Conservation (phyloP, 1,284 basidiomycete species). For the Austroboletus olivaceoglutinosus region DNA sequence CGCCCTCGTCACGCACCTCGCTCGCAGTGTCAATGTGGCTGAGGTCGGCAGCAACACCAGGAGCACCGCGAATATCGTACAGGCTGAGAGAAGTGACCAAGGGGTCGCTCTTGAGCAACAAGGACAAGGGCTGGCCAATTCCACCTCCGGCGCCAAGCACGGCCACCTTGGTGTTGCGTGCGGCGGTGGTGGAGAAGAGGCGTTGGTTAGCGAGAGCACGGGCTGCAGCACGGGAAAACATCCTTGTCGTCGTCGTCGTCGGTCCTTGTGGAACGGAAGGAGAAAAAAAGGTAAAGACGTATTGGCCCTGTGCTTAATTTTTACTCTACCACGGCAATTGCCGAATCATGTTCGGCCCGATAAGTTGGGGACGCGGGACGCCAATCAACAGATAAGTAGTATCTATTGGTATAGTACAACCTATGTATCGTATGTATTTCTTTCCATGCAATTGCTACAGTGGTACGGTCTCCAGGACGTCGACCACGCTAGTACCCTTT, state of each 20-base stretch:
- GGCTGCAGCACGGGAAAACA: constrained; percentile 58
- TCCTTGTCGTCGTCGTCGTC: constrained; percentile 31
- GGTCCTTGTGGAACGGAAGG: background rate
- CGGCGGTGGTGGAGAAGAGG: constrained; percentile 76
- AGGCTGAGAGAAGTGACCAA: constrained; percentile 75
- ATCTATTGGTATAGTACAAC: background rate
- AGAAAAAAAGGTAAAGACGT: background rate
- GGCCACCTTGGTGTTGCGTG: constrained; percentile 77
- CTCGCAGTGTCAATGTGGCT: constrained; percentile 91
- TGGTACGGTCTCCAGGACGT: background rate
- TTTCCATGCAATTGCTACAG: too few relatives aligned
- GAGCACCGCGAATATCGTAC: constrained; percentile 91
- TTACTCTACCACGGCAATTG: constrained; percentile 13
- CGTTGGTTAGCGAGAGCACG: constrained; percentile 49
- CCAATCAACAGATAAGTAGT: too few relatives aligned
- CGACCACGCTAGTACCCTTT: background rate
- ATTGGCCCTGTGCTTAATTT: constrained; percentile 4
- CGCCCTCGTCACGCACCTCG: constrained; percentile 51
- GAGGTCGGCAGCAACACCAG: constrained; percentile 91
- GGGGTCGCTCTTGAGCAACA: constrained; percentile 85
- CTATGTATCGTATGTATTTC: background rate
- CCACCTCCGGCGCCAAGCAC: constrained; percentile 92
- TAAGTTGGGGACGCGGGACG: too few relatives aligned
- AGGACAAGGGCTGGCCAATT: constrained; percentile 88
- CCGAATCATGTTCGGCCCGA: constrained; percentile 11